Conservation (phyloP, 345 rosid species). For the Boechera stricta region DNA sequence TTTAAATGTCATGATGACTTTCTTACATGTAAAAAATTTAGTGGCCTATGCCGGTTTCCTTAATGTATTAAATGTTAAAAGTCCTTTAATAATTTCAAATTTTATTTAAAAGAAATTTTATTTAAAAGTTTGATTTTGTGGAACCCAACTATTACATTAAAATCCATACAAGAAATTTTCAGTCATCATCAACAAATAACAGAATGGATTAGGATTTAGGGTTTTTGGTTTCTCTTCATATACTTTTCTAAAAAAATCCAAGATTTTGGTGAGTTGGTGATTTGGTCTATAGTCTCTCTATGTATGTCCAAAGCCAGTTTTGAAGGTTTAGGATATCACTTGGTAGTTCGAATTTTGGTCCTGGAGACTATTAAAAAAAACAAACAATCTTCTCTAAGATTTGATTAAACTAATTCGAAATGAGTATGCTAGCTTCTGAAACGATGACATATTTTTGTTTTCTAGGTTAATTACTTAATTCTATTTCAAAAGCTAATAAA, state of each 20-base stretch:
- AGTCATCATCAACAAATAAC: background rate
- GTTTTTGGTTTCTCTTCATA: background rate
- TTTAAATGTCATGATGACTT: slow-evolving; percentile 39
- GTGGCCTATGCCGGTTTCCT: background rate
- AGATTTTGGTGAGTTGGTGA: background rate
- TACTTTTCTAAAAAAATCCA: background rate
- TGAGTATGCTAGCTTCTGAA: slow-evolving; percentile 1
- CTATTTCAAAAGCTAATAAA: background rate
- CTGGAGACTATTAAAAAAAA: too few relatives aligned
- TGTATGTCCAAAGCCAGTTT: background rate
- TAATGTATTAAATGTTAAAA: background rate
- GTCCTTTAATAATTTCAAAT: background rate
- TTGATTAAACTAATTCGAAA: background rate
- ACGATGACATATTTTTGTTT: background rate
- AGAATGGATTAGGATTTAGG: background rate
- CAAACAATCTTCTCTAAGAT: too few relatives aligned
- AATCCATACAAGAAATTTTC: background rate
- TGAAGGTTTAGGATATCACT: background rate
- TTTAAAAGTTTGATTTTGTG: background rate
- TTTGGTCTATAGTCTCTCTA: background rate
- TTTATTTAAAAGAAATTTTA: background rate
- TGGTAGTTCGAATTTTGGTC: background rate
- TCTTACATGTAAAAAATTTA: slow-evolving; percentile 2
- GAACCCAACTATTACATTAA: background rate
- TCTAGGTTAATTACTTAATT: background rate